Conservation (phyloP, 2,329 filamentous ascomycete species). For the Trichoderma afroharzianum region DNA sequence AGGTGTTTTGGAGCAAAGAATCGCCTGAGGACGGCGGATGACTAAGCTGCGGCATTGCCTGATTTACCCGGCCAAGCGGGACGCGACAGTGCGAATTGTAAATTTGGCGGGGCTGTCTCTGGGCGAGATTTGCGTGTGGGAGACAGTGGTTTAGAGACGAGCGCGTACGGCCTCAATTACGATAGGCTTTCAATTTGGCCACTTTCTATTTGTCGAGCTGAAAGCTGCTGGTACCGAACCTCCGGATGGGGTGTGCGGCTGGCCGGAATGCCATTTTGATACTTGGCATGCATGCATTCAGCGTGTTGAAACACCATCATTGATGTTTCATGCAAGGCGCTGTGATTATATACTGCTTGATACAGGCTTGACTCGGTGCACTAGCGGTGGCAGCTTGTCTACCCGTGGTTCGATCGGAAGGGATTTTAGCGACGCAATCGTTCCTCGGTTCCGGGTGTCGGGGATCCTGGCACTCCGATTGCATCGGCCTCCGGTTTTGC, state of each 20-base stretch:
- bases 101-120: not conserved
- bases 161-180: not conserved
- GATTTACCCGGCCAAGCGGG: constrained; percentile 23
- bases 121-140: not conserved
- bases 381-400: not conserved
- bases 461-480: not conserved
- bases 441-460: not conserved
- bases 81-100: constrained; percentile 30
- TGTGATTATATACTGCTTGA: not conserved
- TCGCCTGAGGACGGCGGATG: constrained; percentile 31
- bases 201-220: constrained; percentile 24
- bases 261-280: not conserved
- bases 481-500: not conserved
- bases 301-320: not conserved
- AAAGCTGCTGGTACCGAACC: not conserved
- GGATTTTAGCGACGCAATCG: not conserved
- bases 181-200: constrained; percentile 24
- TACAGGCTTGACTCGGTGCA: not conserved
- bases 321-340: not conserved
- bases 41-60: constrained; percentile 32
- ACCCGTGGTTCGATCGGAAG: not conserved
- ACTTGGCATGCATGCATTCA: not conserved
- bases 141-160: constrained; percentile 20
- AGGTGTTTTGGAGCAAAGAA: constrained; percentile 29
- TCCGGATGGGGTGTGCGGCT: not conserved